phyloP scores from a whole-genome alignment of 2,329 filamentous ascomycete species.

The Hypoxylon sp. region DNA sequence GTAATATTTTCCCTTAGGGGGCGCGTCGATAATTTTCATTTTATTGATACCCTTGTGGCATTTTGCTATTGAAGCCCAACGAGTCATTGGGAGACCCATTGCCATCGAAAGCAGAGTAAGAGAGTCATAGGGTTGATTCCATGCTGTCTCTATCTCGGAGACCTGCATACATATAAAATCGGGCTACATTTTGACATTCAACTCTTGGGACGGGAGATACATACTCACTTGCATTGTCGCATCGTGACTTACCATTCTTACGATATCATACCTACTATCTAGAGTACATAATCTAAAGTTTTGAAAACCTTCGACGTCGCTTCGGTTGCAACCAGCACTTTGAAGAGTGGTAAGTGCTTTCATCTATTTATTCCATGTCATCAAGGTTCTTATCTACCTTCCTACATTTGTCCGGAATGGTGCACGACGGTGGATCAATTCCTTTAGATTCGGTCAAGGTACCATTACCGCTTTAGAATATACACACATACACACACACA shows the following conservation, averaged over 20 bases:
- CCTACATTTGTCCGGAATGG: slow-evolving; percentile 13
- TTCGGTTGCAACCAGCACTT: slow-evolving; percentile 23
- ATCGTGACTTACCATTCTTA: slow-evolving; percentile 18
- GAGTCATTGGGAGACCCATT: slow-evolving; percentile 33
- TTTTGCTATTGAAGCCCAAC: slow-evolving; percentile 41
- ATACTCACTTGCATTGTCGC: slow-evolving; percentile 18
- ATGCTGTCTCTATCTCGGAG: not conserved
- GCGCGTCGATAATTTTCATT: slow-evolving; percentile 22
- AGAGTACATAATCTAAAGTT: slow-evolving; percentile 11
- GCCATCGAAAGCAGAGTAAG: slow-evolving; percentile 18
- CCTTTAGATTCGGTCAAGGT: slow-evolving; percentile 23
- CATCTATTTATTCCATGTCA: slow-evolving; percentile 27
- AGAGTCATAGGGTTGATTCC: not conserved
- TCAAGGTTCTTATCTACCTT: slow-evolving; percentile 29
- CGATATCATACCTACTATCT: slow-evolving; percentile 5
- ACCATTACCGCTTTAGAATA: slow-evolving; percentile 21
- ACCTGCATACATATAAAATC: not conserved
- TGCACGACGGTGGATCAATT: slow-evolving; percentile 21
- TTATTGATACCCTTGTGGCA: slow-evolving; percentile 12
- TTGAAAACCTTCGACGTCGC: slow-evolving; percentile 15
- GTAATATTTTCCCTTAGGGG: slow-evolving; percentile 12
- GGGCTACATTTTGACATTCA: slow-evolving; percentile 7
- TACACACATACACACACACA: slow-evolving; percentile 2
- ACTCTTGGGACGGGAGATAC: not conserved
- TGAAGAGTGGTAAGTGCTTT: slow-evolving; percentile 33